Evolutionary conservation across 1,284 basidiomycete species (phyloP), one percentile per base, ranked within the genome.

Genomic region (Athelia psychrophila): DNA sequence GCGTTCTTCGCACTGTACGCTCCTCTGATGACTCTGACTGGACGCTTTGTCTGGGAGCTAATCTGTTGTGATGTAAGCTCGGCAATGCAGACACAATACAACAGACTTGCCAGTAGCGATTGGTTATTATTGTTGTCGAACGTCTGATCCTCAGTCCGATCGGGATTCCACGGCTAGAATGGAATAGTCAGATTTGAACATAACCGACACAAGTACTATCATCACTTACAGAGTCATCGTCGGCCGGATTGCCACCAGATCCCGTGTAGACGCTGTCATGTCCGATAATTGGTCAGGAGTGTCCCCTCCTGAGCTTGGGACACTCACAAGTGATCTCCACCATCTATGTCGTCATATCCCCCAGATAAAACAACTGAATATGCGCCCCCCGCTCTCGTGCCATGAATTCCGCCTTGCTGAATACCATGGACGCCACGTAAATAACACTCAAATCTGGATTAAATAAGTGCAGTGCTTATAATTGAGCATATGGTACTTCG

Each of bases 1-100:
- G 27, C 27, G 27, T 30, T 42, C n/a, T 42, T 42, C 8, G 16
- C 38, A 18, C 20, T 42, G 38, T 18, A 42, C 5, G 20, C 16
- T 9, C 76, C 74, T 10, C 76, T 67, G 32, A 74, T 53, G 2
- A 78, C 75, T 18, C 76, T 67, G 1, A 78, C 70, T 1, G 73
- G 74, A 19, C 58, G 64, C 49, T 58, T 58, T 1, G 64, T 74
- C n/a, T 61, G 19, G 13, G 10, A 60, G 4, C 75, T 75, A 15
- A 58, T 48, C 66, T 69, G 23, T 4, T 15, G 23, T 18, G 38
- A 3, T 27, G 12, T 2, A 16, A 47, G 12, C 38, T 22, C 4
- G 24, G 6, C 18, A 16, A 36, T 15, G 12, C 18, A 16, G 30
- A 12, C 2, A 10, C 16, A 27, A 42, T 42, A 9, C 5, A 42